Conservation (phyloP, 2,329 filamentous ascomycete genomes). For the Ophidiomyces ophidiicola region DNA sequence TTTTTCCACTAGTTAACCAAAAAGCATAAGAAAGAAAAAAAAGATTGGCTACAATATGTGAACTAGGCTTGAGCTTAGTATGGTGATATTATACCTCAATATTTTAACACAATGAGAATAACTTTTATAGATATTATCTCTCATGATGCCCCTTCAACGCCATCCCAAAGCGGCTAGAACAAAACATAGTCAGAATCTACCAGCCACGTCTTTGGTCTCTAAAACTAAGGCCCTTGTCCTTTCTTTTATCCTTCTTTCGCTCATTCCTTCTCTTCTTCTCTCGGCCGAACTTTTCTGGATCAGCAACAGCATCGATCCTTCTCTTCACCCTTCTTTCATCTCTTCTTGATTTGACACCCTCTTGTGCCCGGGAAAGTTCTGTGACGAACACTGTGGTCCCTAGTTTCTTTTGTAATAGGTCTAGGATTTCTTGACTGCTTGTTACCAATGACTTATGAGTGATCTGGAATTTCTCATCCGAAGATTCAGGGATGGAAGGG, state of each 20-base stretch:
- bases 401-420: conserved; percentile 69
- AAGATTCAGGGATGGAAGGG: conserved; percentile 56
- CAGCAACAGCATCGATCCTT: conserved; percentile 71
- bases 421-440: conserved; percentile 65
- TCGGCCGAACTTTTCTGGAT: conserved; percentile 64
- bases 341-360: conserved; percentile 57
- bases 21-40: too few relatives aligned
- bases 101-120: too few relatives aligned
- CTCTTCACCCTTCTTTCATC: conserved; percentile 69
- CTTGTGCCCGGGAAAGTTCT: conserved; percentile 59
- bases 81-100: too few relatives aligned
- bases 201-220: conserved; percentile 60
- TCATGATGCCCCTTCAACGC: too few relatives aligned
- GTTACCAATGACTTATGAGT: conserved; percentile 59
- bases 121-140: too few relatives aligned
- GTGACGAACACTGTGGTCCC: conserved; percentile 70
- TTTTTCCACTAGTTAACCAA: too few relatives aligned
- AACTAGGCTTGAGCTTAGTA: too few relatives aligned
- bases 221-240: conserved; percentile 62
- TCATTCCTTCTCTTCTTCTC: conserved; percentile 76
- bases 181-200: conserved; percentile 29
- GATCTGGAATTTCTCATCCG: conserved; percentile 56
- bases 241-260: conserved; percentile 70
- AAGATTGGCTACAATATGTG: too few relatives aligned
- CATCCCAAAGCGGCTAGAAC: too few relatives aligned